phyloP scores from a whole-genome alignment of 805 yeast species.

The Lipomyces sp. region DNA sequence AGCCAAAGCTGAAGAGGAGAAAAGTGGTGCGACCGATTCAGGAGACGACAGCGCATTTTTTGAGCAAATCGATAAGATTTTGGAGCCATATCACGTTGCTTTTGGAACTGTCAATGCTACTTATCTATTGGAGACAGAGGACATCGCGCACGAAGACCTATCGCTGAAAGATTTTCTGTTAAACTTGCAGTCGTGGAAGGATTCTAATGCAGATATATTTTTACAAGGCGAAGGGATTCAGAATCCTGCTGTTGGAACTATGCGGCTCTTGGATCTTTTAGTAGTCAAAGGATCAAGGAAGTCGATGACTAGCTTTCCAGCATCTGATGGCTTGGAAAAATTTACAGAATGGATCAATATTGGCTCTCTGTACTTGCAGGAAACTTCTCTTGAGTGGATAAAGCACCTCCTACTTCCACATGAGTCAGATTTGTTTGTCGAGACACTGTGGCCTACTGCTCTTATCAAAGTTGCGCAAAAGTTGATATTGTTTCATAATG shows the following conservation, averaged over 20 bases:
- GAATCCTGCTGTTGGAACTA: constrained; percentile 12
- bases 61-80: constrained; percentile 10
- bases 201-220: constrained; percentile 9
- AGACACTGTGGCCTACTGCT: constrained; percentile 20
- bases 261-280: constrained; percentile 18
- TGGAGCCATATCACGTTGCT: constrained; percentile 4
- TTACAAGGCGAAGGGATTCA: constrained; percentile 25
- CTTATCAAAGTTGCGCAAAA: constrained; percentile 4
- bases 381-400: constrained; percentile 5
- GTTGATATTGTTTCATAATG: constrained; percentile 9
- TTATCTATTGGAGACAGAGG: neutral
- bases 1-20: constrained; percentile 31
- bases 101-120: constrained; percentile 11
- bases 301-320: constrained; percentile 1
- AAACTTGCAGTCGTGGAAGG: constrained; percentile 12
- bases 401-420: constrained; percentile 14
- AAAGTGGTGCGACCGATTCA: constrained; percentile 20
- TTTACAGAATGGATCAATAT: constrained; percentile 6
- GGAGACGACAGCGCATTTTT: constrained; percentile 14
- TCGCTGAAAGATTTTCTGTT: constrained; percentile 15
- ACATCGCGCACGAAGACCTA: neutral
- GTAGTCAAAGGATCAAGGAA: constrained; percentile 4
- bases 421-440: constrained; percentile 7
- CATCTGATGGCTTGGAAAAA: constrained; percentile 5
- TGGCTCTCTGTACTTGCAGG: neutral